Conservation (phyloP, 1,284 basidiomycete species). For the Hypsizygus ulmarius region DNA sequence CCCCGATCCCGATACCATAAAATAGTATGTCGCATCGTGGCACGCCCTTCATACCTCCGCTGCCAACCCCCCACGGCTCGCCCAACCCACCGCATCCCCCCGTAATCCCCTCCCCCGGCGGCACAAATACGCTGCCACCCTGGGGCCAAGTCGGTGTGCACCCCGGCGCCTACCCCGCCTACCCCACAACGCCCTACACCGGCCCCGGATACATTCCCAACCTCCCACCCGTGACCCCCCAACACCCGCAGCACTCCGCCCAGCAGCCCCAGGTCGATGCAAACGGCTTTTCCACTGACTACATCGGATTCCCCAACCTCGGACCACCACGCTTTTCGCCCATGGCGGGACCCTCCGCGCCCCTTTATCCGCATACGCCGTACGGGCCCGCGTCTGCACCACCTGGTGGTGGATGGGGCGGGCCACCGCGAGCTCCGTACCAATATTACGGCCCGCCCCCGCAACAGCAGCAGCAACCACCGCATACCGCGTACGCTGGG, state of each 20-base stretch:
- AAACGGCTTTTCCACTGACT: conserved; percentile 17
- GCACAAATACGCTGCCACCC: conserved; percentile 2
- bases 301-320: conserved; percentile 19
- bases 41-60: conserved; percentile 26
- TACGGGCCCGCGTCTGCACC: conserved; percentile 1
- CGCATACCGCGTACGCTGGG: background rate
- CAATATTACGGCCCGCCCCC: background rate
- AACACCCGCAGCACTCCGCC: conserved; percentile 1
- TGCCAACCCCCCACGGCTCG: conserved; percentile 4
- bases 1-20: background rate
- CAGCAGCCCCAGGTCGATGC: conserved; percentile 6
- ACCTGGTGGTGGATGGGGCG: background rate
- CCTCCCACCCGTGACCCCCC: conserved; percentile 5
- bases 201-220: conserved; percentile 15
- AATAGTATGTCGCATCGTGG: conserved; percentile 7
- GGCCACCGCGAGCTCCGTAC: background rate
- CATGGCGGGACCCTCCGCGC: background rate
- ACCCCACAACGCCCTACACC: conserved; percentile 17
- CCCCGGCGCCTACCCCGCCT: conserved; percentile 14
- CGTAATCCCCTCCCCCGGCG: conserved; percentile 19
- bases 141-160: conserved; percentile 17
- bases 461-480: background rate
- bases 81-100: conserved; percentile 15
- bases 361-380: background rate
- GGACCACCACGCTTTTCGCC: background rate